Evolutionary conservation across 1,284 basidiomycete genomes (phyloP).

Genomic region (Coniophora puteana): DNA sequence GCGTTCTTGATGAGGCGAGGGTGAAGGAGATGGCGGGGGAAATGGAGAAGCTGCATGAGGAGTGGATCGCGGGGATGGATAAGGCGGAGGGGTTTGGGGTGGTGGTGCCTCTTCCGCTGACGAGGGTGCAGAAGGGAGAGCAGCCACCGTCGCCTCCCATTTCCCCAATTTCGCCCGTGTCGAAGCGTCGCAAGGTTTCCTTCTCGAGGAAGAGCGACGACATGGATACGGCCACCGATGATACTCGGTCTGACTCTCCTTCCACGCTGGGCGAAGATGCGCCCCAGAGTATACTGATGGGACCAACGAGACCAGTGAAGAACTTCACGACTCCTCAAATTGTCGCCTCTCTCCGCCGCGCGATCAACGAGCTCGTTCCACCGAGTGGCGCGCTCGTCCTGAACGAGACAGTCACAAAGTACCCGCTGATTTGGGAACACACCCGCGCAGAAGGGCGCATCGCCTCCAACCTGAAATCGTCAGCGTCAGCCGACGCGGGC

Average conservation of each 20-base stretch:
- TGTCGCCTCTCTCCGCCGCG: constrained; percentile 42
- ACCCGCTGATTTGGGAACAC: constrained; percentile 49
- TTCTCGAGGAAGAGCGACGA: no score
- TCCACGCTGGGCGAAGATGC: no score
- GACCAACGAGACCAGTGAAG: no score
- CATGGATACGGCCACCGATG: no score
- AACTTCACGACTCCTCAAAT: constrained; percentile 48
- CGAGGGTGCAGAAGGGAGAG: constrained; percentile 23
- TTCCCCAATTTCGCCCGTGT: no score
- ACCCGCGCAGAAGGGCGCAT: constrained; percentile 43
- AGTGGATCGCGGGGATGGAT: constrained; percentile 22
- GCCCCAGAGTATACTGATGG: no score
- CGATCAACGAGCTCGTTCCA: constrained; percentile 25
- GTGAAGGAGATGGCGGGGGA: constrained; percentile 8
- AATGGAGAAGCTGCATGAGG: constrained; percentile 18
- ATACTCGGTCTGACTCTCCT: no score
- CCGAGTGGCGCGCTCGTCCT: constrained; percentile 42
- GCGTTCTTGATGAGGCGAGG: constrained; percentile 2
- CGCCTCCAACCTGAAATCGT: no score
- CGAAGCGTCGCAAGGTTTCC: no score
- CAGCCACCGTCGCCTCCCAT: constrained; percentile 14
- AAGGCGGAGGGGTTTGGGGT: constrained; percentile 20
- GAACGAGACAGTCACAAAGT: constrained; percentile 65
- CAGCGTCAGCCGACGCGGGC: no score
- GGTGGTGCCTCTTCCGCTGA: not conserved